These are phyloP conservation scores for Yamadazyma songkhlaensis DNA, from an alignment of 1,139 yeast species.

Conservation along the genomic window DNA sequence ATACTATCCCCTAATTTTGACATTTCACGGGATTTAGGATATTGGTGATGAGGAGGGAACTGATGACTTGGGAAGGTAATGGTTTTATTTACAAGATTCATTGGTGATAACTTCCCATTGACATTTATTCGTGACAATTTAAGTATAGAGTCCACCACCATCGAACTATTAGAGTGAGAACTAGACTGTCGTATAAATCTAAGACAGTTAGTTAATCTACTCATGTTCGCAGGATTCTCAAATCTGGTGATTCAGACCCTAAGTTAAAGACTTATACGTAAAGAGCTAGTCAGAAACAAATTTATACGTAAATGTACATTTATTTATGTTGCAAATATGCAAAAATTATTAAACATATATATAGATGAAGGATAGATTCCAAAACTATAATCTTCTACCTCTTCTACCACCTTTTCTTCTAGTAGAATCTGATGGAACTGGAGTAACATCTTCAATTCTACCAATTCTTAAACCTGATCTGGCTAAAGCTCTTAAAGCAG, in stretches of 20 bases:
- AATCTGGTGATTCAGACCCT: too few species aligned
- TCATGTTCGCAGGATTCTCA: not conserved
- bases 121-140: conserved; percentile 1
- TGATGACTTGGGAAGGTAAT: too few species aligned
- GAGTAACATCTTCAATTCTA: conserved; percentile 99
- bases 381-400: conserved; percentile 97
- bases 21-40: not conserved
- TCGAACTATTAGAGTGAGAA: not conserved
- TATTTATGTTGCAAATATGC: conserved; percentile 13
- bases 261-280: too few species aligned
- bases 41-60: too few species aligned
- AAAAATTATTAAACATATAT: conserved; percentile 15
- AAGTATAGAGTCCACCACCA: conserved; percentile 3
- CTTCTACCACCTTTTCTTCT: conserved; percentile 99
- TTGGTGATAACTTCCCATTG: not conserved
- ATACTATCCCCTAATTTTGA: conserved; percentile 1
- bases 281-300: too few species aligned
- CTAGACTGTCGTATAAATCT: conserved; percentile 2
- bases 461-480: conserved; percentile 99
- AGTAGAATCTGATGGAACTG: conserved; percentile 99
- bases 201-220: not conserved
- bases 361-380: conserved; percentile 5
- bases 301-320: conserved; percentile 19
- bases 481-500: conserved; percentile 99
- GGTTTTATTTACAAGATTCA: not conserved